Percentiles rank a stretch among this genome's conserved stretches.
phyloP scores from a whole-genome alignment of 345 rosid genomes.

The Eucalyptus virginea region DNA sequence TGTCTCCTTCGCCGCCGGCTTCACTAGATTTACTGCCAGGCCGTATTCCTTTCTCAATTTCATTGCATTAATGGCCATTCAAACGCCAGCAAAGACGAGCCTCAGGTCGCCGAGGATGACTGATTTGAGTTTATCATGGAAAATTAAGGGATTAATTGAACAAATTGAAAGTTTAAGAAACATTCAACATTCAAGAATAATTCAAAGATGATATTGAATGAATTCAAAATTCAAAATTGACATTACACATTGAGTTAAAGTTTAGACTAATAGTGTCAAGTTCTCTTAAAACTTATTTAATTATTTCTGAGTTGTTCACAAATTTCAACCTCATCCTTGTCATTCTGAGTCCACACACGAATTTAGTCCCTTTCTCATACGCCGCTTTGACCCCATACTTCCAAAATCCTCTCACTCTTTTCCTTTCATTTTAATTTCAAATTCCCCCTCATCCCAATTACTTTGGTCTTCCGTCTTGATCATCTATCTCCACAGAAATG shows the following conservation, averaged over 20 bases:
- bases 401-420: not conserved
- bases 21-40: not conserved
- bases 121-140: not conserved
- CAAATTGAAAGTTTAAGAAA: too few relatives aligned
- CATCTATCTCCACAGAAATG: not conserved
- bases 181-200: too few relatives aligned
- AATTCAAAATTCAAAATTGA: too few relatives aligned
- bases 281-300: too few relatives aligned
- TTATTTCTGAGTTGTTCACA: not conserved
- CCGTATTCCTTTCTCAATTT: not conserved
- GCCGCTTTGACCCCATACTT: not conserved
- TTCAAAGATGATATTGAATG: too few relatives aligned
- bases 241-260: accelerated
- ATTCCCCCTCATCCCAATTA: not conserved
- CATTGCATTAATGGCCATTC: not conserved
- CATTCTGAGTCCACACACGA: not conserved
- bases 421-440: too few relatives aligned
- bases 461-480: not conserved
- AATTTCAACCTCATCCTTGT: not conserved
- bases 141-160: too few relatives aligned
- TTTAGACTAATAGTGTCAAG: too few relatives aligned
- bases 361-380: not conserved
- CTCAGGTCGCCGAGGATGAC: not conserved
- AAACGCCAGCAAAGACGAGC: not conserved
- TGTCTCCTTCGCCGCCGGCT: not conserved